Conservation (phyloP, 768 basidiomycete genomes). For the Tremella fuciformis region DNA sequence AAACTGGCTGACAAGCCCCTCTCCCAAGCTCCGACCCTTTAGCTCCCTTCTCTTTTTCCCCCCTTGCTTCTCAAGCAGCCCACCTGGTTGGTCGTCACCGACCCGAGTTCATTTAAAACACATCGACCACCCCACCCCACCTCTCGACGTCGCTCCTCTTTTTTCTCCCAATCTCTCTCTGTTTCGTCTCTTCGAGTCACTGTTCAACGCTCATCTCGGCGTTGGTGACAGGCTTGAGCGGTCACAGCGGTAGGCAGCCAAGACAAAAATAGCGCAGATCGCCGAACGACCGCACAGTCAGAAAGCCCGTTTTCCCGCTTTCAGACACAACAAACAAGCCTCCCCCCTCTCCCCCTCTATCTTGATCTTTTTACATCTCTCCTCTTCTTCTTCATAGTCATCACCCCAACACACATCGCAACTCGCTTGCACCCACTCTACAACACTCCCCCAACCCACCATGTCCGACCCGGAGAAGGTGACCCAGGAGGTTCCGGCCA, state of each 20-base stretch:
- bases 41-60: neutral
- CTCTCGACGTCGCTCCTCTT: conserved; percentile 1
- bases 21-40: neutral
- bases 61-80: neutral
- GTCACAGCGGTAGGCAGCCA: neutral
- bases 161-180: conserved; percentile 5
- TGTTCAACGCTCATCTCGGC: neutral
- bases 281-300: conserved; percentile 1
- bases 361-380: conserved; percentile 12
- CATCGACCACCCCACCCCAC: conserved; percentile 8
- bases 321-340: conserved; percentile 2
- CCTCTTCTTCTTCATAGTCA: conserved; percentile 7
- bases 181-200: conserved; percentile 8
- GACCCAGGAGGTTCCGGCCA: conserved; percentile 42
- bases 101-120: conserved; percentile 2
- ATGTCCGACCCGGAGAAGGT: conserved; percentile 41
- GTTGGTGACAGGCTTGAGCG: neutral
- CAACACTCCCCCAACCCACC: conserved; percentile 6
- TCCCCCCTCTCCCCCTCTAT: neutral
- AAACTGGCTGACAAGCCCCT: neutral
- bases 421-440: neutral
- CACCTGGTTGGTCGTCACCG: conserved; percentile 2
- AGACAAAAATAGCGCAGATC: too few relatives aligned
- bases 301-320: conserved; percentile 1
- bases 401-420: conserved; percentile 2